Percentiles rank a stretch among this genome's conserved stretches.
Evolutionary conservation across 352 stramenopile species (phyloP).

Genomic region (Lagenidium sp.): DNA sequence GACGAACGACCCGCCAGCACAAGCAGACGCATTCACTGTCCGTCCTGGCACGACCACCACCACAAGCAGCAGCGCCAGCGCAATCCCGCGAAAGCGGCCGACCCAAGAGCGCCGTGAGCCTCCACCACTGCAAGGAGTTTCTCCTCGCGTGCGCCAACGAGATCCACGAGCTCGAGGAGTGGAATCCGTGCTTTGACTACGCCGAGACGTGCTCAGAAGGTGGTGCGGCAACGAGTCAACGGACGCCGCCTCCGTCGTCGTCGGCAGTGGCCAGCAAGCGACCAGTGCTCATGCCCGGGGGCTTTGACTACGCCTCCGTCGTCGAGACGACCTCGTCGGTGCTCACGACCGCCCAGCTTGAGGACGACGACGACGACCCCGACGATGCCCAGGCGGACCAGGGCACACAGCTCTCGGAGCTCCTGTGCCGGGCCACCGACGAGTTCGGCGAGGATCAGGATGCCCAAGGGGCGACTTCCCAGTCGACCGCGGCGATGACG

Average conservation of each 20-base stretch:
- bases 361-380: slow-evolving; percentile 9
- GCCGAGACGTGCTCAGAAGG: slow-evolving; percentile 28
- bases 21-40: no score
- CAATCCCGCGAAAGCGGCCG: slow-evolving; percentile 21
- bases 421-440: slow-evolving; percentile 26
- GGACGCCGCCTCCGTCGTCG: not conserved
- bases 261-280: not conserved
- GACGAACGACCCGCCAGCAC: no score
- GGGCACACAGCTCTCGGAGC: slow-evolving; percentile 44
- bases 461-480: not conserved
- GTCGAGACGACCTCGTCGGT: slow-evolving; percentile 16
- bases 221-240: not conserved
- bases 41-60: not conserved
- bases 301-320: slow-evolving; percentile 49
- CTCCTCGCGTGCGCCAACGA: slow-evolving; percentile 70
- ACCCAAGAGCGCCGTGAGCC: slow-evolving; percentile 24
- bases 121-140: slow-evolving; percentile 57
- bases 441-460: slow-evolving; percentile 4
- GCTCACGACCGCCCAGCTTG: slow-evolving; percentile 6
- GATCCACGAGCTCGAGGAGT: slow-evolving; percentile 70
- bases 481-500: not conserved
- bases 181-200: slow-evolving; percentile 64
- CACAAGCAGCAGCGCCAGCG: no score
- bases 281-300: not conserved
- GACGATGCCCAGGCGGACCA: slow-evolving; percentile 39